A percentile compares a stretch with the other conserved stretches of the same genome.
phyloP scores from a whole-genome alignment of 352 stramenopile species.

The Thalassiosira exigua region DNA sequence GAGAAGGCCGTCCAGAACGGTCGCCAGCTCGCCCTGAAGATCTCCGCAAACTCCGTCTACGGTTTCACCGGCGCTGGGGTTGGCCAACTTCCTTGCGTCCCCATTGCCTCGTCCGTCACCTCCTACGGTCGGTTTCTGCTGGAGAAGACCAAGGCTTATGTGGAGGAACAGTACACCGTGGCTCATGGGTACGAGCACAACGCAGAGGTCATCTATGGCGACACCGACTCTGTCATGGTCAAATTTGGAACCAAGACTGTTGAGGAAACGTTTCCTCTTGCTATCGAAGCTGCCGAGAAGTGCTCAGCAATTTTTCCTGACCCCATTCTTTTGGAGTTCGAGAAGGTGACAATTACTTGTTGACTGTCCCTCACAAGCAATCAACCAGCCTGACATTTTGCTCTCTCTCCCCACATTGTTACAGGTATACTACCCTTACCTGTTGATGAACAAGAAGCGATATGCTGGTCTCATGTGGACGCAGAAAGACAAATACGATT shows the following conservation, averaged over 20 bases:
- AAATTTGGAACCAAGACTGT: slow-evolving; percentile 96
- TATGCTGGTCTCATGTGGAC: too few species aligned
- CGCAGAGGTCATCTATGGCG: slow-evolving; percentile 98
- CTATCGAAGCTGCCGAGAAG: slow-evolving; percentile 93
- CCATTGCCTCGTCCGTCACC: too few species aligned
- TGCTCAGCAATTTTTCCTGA: slow-evolving; percentile 96
- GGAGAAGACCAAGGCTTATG: slow-evolving; percentile 95
- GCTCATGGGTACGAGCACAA: slow-evolving; percentile 93
- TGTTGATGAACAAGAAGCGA: too few species aligned
- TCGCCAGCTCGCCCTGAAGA: slow-evolving; percentile 92
- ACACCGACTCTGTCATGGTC: slow-evolving; percentile 99
- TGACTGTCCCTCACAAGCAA: too few species aligned
- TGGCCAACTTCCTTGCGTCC: slow-evolving; percentile 96
- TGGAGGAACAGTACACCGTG: slow-evolving; percentile 95
- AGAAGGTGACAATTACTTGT: slow-evolving; percentile 99
- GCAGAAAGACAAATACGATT: too few species aligned
- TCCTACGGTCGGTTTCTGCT: slow-evolving; percentile 97
- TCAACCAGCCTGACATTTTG: too few species aligned
- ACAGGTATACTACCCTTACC: too few species aligned
- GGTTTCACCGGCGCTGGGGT: slow-evolving; percentile 99
- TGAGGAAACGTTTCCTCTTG: slow-evolving; percentile 97
- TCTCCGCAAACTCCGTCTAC: slow-evolving; percentile 99
- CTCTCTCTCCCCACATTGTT: too few species aligned
- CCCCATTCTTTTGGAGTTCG: slow-evolving; percentile 98
- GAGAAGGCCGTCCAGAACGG: slow-evolving; percentile 99